Conservation (phyloP, 1,284 basidiomycete genomes). For the Trametes polyzona region DNA sequence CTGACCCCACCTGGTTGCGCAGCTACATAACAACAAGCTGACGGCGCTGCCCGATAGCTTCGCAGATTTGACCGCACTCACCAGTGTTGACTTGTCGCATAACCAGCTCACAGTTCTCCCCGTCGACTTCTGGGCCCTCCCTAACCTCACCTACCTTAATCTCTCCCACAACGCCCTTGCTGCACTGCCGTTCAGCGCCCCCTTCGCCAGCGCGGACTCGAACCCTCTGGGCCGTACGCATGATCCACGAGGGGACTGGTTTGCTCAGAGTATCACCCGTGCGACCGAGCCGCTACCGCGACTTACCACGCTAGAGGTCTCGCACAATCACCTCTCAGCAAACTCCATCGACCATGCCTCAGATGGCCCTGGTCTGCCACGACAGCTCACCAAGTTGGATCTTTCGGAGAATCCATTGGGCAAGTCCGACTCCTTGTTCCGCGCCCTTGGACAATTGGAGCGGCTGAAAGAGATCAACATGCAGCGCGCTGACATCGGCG, state of each 20-base stretch:
- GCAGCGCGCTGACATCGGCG: slow-evolving; percentile 57
- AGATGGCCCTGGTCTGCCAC: slow-evolving; percentile 31
- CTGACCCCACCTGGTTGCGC: slow-evolving; percentile 1
- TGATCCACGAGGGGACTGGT: slow-evolving; percentile 52
- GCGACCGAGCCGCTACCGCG: slow-evolving; percentile 66
- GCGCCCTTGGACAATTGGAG: slow-evolving; percentile 49
- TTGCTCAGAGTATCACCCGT: slow-evolving; percentile 60
- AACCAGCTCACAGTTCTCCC: slow-evolving; percentile 68
- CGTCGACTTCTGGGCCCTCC: slow-evolving; percentile 65
- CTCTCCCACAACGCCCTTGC: slow-evolving; percentile 70
- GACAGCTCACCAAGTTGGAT: slow-evolving; percentile 38
- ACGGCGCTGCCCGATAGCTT: slow-evolving; percentile 61
- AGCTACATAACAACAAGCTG: slow-evolving; percentile 79
- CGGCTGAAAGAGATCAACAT: slow-evolving; percentile 63
- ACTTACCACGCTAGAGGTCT: slow-evolving; percentile 60
- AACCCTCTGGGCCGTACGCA: slow-evolving; percentile 31
- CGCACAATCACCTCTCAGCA: slow-evolving; percentile 65
- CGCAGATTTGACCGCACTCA: slow-evolving; percentile 65
- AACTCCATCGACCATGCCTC: slow-evolving; percentile 56
- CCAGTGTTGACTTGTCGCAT: slow-evolving; percentile 69
- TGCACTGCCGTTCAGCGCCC: slow-evolving; percentile 61
- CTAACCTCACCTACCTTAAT: slow-evolving; percentile 65
- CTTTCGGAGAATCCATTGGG: slow-evolving; percentile 47
- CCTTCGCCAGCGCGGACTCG: slow-evolving; percentile 43
- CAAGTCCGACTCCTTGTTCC: slow-evolving; percentile 43